These are phyloP conservation scores for Raphanus sativus DNA, from an alignment of 345 rosid species.

Conservation along the genomic window DNA sequence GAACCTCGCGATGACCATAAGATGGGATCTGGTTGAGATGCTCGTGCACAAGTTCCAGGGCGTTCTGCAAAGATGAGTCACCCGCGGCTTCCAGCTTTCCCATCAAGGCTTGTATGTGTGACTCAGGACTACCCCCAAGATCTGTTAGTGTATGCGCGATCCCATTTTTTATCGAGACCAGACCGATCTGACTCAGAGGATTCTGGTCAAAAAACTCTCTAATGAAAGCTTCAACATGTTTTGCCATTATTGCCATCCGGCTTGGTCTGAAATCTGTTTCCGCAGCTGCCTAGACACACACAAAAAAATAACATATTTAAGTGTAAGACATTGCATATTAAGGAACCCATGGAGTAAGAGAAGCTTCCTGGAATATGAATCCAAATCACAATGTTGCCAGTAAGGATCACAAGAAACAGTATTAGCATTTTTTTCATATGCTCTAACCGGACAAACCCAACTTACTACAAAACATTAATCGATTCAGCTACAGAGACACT, in stretches of 20 bases:
- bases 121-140: conserved; percentile 95
- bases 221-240: conserved; percentile 72
- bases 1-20: conserved; percentile 91
- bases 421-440: too few relatives aligned
- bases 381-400: background rate
- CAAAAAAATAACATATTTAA: background rate
- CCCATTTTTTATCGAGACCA: conserved; percentile 77
- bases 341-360: background rate
- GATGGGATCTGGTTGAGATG: conserved; percentile 78
- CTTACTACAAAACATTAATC: too few relatives aligned
- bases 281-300: conserved; percentile 67
- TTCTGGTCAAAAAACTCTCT: conserved; percentile 94
- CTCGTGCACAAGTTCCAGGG: conserved; percentile 66
- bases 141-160: conserved; percentile 76
- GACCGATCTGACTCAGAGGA: conserved; percentile 84
- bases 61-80: conserved; percentile 86
- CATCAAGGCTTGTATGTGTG: conserved; percentile 82
- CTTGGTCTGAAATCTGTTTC: conserved; percentile 76
- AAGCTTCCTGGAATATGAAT: background rate
- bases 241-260: conserved; percentile 72
- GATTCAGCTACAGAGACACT: too few relatives aligned
- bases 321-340: conserved; percentile 3
- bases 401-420: too few relatives aligned
- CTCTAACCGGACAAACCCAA: too few relatives aligned
- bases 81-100: conserved; percentile 79